These are phyloP conservation scores for Pisolithus sp. DNA, from an alignment of 768 basidiomycete genomes.

Conservation along the genomic window DNA sequence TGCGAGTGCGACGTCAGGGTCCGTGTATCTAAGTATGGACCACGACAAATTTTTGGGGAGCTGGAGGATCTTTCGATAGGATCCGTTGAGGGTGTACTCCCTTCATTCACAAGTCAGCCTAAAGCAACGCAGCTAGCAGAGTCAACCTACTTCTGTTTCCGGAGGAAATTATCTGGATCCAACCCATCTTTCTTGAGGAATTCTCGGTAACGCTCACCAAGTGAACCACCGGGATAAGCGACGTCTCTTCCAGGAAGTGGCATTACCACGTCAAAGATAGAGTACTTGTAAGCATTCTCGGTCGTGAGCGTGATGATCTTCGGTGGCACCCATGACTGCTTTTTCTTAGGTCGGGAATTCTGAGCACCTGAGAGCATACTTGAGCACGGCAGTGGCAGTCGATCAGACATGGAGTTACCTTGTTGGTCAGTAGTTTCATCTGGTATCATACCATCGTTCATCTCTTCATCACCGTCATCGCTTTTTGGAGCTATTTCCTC, in stretches of 20 bases:
- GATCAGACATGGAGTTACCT: slow-evolving; percentile 17
- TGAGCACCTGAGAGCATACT: not conserved
- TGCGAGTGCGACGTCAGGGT: slow-evolving; percentile 85
- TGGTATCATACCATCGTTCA: slow-evolving; percentile 17
- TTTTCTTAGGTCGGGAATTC: slow-evolving; percentile 23
- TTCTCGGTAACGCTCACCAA: slow-evolving; percentile 82
- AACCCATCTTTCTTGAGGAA: slow-evolving; percentile 82
- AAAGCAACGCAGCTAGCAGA: not conserved
- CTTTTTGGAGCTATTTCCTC: slow-evolving; percentile 21
- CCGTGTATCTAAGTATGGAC: slow-evolving; percentile 81
- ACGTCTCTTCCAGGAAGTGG: slow-evolving; percentile 96
- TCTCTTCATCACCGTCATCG: slow-evolving; percentile 7
- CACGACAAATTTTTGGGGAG: slow-evolving; percentile 77
- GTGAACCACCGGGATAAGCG: slow-evolving; percentile 78
- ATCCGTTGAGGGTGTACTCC: slow-evolving; percentile 88
- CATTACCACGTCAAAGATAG: slow-evolving; percentile 94
- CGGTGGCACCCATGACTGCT: slow-evolving; percentile 51
- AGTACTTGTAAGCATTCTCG: slow-evolving; percentile 73
- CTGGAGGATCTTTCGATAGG: slow-evolving; percentile 89
- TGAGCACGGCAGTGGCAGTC: not conserved
- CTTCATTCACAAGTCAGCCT: slow-evolving; percentile 33
- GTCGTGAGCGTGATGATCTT: slow-evolving; percentile 73
- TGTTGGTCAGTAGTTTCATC: slow-evolving; percentile 32
- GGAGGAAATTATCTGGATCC: slow-evolving; percentile 81
- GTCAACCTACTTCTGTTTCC: slow-evolving; percentile 75